Evolutionary conservation across 805 yeast genomes (phyloP).

Genomic region (Lipomyces starkeyi): DNA sequence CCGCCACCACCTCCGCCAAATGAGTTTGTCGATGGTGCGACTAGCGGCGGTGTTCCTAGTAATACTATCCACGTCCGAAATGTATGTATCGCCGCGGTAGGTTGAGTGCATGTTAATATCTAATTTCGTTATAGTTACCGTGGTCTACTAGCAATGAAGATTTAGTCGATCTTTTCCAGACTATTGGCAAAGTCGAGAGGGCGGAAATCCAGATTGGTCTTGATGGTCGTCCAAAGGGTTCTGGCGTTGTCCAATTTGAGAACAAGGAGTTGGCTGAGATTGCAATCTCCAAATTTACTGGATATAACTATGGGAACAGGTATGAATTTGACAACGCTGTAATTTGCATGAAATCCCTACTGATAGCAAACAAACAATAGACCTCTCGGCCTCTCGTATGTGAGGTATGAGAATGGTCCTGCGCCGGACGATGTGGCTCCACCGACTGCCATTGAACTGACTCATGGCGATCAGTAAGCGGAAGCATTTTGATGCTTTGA

Average conservation of each 20-base stretch:
- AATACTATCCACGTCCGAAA: slow-evolving; percentile 71
- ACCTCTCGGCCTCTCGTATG: slow-evolving; percentile 70
- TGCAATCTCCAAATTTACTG: slow-evolving; percentile 76
- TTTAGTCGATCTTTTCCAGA: slow-evolving; percentile 81
- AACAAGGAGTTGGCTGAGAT: slow-evolving; percentile 68
- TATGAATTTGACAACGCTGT: not conserved
- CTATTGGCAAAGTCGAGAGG: slow-evolving; percentile 72
- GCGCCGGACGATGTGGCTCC: not conserved
- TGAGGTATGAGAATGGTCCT: slow-evolving; percentile 48
- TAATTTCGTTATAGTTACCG: slow-evolving; percentile 57
- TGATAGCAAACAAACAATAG: slow-evolving; percentile 42
- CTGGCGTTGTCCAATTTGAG: slow-evolving; percentile 83
- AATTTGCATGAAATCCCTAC: no score
- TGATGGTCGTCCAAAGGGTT: slow-evolving; percentile 74
- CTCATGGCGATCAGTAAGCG: slow-evolving; percentile 15
- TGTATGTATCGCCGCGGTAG: slow-evolving; percentile 27
- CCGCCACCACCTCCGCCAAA: slow-evolving; percentile 35
- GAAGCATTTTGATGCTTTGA: not conserved
- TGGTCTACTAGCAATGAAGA: slow-evolving; percentile 88
- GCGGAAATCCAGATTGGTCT: slow-evolving; percentile 76
- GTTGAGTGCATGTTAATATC: not conserved
- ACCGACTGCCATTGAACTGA: slow-evolving; percentile 14
- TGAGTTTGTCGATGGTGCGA: slow-evolving; percentile 70
- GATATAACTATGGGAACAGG: slow-evolving; percentile 81
- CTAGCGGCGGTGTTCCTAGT: slow-evolving; percentile 65